A percentile compares a stretch with the other conserved stretches of the same genome.
phyloP scores from a whole-genome alignment of 2,329 filamentous ascomycete genomes.

The Boeremia exigua region DNA sequence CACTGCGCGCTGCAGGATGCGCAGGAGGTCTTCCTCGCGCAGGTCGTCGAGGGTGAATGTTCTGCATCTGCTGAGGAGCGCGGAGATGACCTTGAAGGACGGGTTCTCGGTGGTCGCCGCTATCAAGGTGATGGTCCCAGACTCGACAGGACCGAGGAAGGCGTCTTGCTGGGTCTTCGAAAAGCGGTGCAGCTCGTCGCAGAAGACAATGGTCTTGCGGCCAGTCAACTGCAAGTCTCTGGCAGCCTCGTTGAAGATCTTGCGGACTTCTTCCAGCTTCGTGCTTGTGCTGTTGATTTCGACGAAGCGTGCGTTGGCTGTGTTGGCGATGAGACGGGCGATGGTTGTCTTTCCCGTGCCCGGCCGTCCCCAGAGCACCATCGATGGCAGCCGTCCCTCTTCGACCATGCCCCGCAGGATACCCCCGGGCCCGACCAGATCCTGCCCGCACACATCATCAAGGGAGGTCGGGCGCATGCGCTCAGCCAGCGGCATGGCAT shows the following conservation, averaged over 20 bases:
- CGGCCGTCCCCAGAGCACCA: constrained; percentile 89
- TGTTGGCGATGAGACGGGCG: constrained; percentile 83
- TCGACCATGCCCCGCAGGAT: constrained; percentile 87
- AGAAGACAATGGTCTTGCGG: constrained; percentile 93
- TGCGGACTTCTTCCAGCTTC: constrained; percentile 89
- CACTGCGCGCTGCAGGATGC: constrained; percentile 79
- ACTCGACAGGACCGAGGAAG: constrained; percentile 90
- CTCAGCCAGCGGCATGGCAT: constrained; percentile 85
- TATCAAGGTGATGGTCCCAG: constrained; percentile 87
- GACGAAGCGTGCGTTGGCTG: constrained; percentile 78
- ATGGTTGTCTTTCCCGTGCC: constrained; percentile 92
- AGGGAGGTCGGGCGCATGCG: constrained; percentile 86
- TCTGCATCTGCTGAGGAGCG: constrained; percentile 85
- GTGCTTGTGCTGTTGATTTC: constrained; percentile 94
- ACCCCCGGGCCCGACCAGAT: constrained; percentile 84
- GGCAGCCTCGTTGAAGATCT: constrained; percentile 83
- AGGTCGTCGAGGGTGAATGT: constrained; percentile 87
- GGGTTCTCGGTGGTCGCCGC: constrained; percentile 98
- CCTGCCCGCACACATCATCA: constrained; percentile 89
- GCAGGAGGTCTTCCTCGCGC: constrained; percentile 70
- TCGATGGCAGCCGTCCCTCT: constrained; percentile 83
- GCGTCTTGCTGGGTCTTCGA: constrained; percentile 93
- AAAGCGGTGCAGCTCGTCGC: constrained; percentile 95
- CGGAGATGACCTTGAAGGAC: constrained; percentile 88
- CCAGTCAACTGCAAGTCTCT: constrained; percentile 82